Percentiles rank a stretch among this genome's conserved stretches.
Evolutionary conservation across 306 rosid genomes (phyloP).

Genomic region (Malus sieversii): DNA sequence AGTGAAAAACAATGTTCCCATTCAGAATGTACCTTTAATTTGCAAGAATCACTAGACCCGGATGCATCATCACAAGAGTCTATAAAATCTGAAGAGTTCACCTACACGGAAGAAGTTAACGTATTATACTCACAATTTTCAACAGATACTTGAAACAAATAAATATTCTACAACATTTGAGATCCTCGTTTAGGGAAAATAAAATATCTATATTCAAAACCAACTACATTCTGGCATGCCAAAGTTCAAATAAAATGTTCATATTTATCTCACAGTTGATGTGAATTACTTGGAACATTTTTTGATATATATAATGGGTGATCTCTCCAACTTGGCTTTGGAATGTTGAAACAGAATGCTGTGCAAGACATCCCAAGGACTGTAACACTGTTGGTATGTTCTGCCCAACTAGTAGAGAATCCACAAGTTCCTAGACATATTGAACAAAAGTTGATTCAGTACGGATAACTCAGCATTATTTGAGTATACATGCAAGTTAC

Average conservation of each 20-base stretch:
- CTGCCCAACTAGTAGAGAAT: conserved; percentile 40
- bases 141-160: conserved; percentile 2
- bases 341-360: conserved; percentile 55
- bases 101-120: conserved; percentile 40
- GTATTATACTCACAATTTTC: neutral
- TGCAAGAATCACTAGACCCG: conserved; percentile 41
- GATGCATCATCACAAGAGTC: conserved; percentile 21
- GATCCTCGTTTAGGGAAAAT: no score
- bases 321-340: conserved; percentile 58
- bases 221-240: conserved; percentile 3
- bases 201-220: neutral
- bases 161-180: neutral
- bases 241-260: conserved; percentile 16
- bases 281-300: conserved; percentile 58
- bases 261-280: neutral
- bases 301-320: conserved; percentile 44
- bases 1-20: conserved; percentile 11
- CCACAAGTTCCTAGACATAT: conserved; percentile 50
- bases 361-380: conserved; percentile 79
- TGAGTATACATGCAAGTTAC: neutral
- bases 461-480: neutral
- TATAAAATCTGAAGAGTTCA: conserved; percentile 31
- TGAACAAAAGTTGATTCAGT: conserved; percentile 1
- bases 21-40: conserved; percentile 58
- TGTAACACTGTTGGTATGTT: conserved; percentile 78